Evolutionary conservation across 352 stramenopile species (phyloP).

Genomic region (Peronospora tabacina): DNA sequence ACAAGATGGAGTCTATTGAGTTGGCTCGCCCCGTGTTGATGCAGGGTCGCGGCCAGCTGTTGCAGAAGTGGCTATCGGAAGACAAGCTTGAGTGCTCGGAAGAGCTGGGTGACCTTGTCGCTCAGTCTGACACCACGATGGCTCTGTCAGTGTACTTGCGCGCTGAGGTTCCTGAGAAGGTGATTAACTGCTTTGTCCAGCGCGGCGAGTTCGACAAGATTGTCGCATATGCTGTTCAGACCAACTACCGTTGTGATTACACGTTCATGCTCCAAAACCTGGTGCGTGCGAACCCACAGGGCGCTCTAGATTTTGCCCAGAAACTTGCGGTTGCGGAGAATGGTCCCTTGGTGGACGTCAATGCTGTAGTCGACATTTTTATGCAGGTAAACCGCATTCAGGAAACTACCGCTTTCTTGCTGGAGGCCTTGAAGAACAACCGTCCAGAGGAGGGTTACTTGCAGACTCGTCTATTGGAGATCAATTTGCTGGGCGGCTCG

Average conservation of each 20-base stretch:
- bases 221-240: slow-evolving; percentile 89
- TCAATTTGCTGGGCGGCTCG: slow-evolving; percentile 98
- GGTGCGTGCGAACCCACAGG: slow-evolving; percentile 96
- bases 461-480: slow-evolving; percentile 99
- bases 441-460: slow-evolving; percentile 97
- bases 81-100: slow-evolving; percentile 98
- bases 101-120: slow-evolving; percentile 95
- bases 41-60: slow-evolving; percentile 94
- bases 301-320: slow-evolving; percentile 96
- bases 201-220: slow-evolving; percentile 99
- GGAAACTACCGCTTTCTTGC: slow-evolving; percentile 98
- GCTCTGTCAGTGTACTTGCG: slow-evolving; percentile 97
- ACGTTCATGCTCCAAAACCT: slow-evolving; percentile 99
- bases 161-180: slow-evolving; percentile 96
- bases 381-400: slow-evolving; percentile 98
- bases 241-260: slow-evolving; percentile 99
- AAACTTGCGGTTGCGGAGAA: slow-evolving; percentile 94
- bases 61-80: slow-evolving; percentile 99
- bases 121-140: slow-evolving; percentile 94
- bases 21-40: slow-evolving; percentile 95
- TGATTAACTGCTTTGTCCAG: slow-evolving; percentile 99
- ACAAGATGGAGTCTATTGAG: slow-evolving; percentile 99
- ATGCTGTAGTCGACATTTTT: slow-evolving; percentile 99
- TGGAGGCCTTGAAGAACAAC: slow-evolving; percentile 99
- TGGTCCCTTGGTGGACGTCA: slow-evolving; percentile 95